These are phyloP conservation scores for Lobulomyces angularis DNA, from an alignment of 192 early-diverging fungal genomes.

Conservation along the genomic window DNA sequence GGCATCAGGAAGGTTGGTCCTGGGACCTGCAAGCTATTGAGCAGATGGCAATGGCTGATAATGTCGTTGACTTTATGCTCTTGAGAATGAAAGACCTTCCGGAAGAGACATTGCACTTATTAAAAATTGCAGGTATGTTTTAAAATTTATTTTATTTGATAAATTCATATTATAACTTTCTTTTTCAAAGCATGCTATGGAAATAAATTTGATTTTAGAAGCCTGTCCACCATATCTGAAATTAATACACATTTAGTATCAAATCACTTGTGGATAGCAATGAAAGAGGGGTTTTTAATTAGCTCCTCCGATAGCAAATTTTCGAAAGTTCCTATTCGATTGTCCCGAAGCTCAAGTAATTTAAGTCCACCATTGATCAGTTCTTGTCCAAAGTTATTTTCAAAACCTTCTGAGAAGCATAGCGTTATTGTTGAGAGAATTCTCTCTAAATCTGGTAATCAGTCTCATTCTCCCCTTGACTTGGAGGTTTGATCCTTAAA, in stretches of 20 bases:
- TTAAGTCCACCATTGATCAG: no score
- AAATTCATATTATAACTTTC: neutral
- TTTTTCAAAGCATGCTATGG: conserved; percentile 18
- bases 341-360: no score
- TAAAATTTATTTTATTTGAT: no score
- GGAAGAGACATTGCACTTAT: conserved; percentile 11
- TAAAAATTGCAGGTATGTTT: conserved; percentile 26
- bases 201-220: conserved; percentile 14
- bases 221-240: conserved; percentile 6
- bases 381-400: no score
- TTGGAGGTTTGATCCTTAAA: no score
- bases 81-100: conserved; percentile 17
- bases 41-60: conserved; percentile 19
- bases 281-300: conserved; percentile 14
- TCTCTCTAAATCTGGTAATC: no score
- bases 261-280: conserved; percentile 11
- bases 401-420: no score
- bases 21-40: conserved; percentile 33
- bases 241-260: conserved; percentile 8
- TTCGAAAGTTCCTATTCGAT: no score
- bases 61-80: conserved; percentile 25
- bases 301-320: conserved; percentile 12
- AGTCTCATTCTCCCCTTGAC: no score
- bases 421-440: no score
- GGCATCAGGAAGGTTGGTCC: conserved; percentile 23